These are phyloP conservation scores for Hygrocybe punicea DNA, from an alignment of 768 basidiomycete species.

Conservation along the genomic window DNA sequence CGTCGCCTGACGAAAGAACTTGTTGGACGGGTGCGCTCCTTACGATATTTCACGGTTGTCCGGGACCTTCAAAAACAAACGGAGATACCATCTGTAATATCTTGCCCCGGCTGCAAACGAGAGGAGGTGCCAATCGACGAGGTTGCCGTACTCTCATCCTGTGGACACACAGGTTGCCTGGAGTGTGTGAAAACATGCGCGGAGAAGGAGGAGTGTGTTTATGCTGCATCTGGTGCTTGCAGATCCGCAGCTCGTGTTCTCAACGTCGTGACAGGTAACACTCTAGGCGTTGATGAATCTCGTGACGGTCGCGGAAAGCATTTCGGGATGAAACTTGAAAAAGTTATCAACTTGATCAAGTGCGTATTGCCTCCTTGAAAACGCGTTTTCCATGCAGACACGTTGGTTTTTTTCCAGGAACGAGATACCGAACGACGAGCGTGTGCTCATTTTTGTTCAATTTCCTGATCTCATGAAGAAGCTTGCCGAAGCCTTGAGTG, in stretches of 20 bases:
- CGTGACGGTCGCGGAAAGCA: conserved; percentile 72
- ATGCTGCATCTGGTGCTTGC: conserved; percentile 64
- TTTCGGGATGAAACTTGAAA: conserved; percentile 80
- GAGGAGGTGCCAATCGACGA: conserved; percentile 59
- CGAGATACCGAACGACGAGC: conserved; percentile 67
- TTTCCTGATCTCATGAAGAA: conserved; percentile 92
- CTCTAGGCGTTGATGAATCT: conserved; percentile 75
- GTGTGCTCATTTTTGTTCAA: conserved; percentile 92
- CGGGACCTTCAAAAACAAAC: conserved; percentile 81
- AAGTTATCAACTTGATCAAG: conserved; percentile 73
- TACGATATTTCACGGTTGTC: conserved; percentile 89
- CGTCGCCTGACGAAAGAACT: conserved; percentile 84
- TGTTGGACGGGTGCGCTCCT: conserved; percentile 82
- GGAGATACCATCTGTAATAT: conserved; percentile 53
- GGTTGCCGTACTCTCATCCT: conserved; percentile 83
- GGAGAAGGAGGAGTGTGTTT: conserved; percentile 77
- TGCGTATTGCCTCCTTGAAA: conserved; percentile 31
- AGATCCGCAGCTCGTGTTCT: conserved; percentile 75
- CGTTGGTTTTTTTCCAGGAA: conserved; percentile 44
- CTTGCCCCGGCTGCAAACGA: conserved; percentile 61
- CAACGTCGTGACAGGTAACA: conserved; percentile 78
- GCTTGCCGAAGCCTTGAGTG: conserved; percentile 75
- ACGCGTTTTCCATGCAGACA: conserved; percentile 6
- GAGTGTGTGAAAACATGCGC: conserved; percentile 71
- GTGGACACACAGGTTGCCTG: conserved; percentile 84